Evolutionary conservation across 139 green algal species (phyloP), one percentile per base, ranked within the genome.

Genomic region (Micromonas commoda): DNA sequence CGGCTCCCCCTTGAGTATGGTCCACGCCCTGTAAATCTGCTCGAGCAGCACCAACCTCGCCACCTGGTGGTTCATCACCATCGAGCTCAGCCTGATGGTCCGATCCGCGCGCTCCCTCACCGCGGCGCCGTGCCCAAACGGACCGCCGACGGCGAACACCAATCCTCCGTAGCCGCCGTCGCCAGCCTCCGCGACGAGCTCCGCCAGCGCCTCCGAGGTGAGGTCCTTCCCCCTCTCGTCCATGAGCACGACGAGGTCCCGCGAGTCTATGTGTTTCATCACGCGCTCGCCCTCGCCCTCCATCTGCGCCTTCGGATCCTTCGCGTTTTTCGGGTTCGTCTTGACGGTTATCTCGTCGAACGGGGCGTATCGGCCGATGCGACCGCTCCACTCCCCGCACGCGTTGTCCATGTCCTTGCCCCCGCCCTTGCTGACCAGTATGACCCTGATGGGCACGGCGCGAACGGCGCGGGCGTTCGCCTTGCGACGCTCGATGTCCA

Each of bases 21-120:
- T 77, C 4, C 29, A 29, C 52, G 52, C 53, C 0, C 71, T 24
- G 75, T 96, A 96, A 23, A 96, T 73, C 79, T 93, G 88, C 83
- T 96, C 91, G 39, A 91, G 20, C 20, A 94, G 79, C 29, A 96
- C 85, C 5, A 96, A 72, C 3, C 88, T 81, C 0, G 91, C 91
- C n/a, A 96, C 87, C 83, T 90, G 83, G 76, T 96, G 91, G 64
- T 95, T 95, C 1, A 96, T 75, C 28, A 96, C 91, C 82, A 91
- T 86, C 23, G 73, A 77, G 21, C 79, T 87, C 2, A 92, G 73
- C 23, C 82, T 57, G 0, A 93, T 77, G 1, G 35, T 84, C 35
- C 82, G 68, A 53, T 90, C 64, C 24, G 84, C 84, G 5, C 85
- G 73, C 31, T 64, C 54, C 0, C 81, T 45, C 24, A 94, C 87